A percentile compares a stretch with the other conserved stretches of the same genome.
Evolutionary conservation across 306 rosid genomes (phyloP).

Genomic region (Arachis hypogaea): DNA sequence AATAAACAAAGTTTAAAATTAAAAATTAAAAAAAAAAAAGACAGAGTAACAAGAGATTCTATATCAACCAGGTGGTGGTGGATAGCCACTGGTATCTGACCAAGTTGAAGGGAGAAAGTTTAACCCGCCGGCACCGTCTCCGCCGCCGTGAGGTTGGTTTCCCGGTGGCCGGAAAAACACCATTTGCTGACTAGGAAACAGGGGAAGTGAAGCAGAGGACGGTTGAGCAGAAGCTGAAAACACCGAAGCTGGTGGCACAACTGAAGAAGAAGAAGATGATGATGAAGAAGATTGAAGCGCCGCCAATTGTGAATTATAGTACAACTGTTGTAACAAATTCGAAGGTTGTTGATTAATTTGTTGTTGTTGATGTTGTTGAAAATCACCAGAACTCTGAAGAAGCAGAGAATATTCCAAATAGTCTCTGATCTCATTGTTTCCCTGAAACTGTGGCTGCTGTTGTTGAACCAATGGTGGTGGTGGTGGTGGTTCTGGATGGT

Average conservation of each 20-base stretch:
- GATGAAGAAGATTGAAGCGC: conserved; percentile 53
- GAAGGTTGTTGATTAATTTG: conserved; percentile 38
- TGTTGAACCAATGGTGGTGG: conserved; percentile 32
- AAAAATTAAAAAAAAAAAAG: not conserved
- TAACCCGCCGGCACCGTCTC: conserved; percentile 10
- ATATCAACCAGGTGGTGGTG: conserved; percentile 62
- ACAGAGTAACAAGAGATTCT: conserved; percentile 1
- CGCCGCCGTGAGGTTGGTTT: conserved; percentile 40
- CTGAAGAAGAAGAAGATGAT: conserved; percentile 46
- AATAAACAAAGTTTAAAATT: not conserved
- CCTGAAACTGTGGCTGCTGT: conserved; percentile 38
- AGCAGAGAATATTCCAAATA: conserved; percentile 73
- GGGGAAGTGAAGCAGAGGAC: conserved; percentile 69
- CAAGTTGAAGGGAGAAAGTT: conserved; percentile 54
- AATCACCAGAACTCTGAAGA: conserved; percentile 64
- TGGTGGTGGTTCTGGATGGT: not conserved
- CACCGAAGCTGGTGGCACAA: conserved; percentile 37
- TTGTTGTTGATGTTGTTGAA: conserved; percentile 46
- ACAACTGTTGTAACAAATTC: conserved; percentile 59
- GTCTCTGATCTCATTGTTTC: conserved; percentile 53
- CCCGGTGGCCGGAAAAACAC: conserved; percentile 48
- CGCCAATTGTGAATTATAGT: conserved; percentile 57
- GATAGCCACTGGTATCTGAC: conserved; percentile 62
- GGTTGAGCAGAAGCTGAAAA: conserved; percentile 41
- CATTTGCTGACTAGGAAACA: conserved; percentile 53